Evolutionary conservation across 768 basidiomycete genomes (phyloP), one percentile per base, ranked within the genome.

Genomic region (Suillus bovinus): DNA sequence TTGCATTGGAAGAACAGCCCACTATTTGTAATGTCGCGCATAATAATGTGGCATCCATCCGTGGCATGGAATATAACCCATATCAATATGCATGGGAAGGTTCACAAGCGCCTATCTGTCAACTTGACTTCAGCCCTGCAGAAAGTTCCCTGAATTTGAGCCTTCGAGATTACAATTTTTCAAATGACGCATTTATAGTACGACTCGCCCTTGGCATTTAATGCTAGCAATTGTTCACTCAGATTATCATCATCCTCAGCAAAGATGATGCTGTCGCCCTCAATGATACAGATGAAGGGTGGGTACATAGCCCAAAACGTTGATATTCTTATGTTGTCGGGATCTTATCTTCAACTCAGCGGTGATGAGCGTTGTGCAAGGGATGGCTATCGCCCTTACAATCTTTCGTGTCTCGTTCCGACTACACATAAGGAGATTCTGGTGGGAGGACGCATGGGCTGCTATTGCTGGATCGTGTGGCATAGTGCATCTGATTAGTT

Each of bases 391-490:
- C 4, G 53, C 60, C 27, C 49, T 69, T 10, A 74, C 49, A 50
- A 17, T 63, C 1, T 72, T 75, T 55, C 70, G 74, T 44, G 70
- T 75, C 24, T 70, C 63, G 66, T 68, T 72, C 58, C 70, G 74
- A 50, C 58, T 67, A 50, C 50, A 63, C 29, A 67, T 67, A 20
- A 60, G 59, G 52, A 67, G 69, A 13, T 63, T 75, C 27, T 70
- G 74, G 74, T 74, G 69, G 72, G 74, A 74, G 41, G 72, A 74
- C 38, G 61, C 75, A 14, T 74, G 66, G 64, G 72, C 70, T 7
- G 58, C 65, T 38, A 47, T 72, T 22, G 54, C 72, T 13, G 63
- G 71, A 17, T 1, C 63, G 31, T 63, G 64, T 33, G 62, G 70
- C 36, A 38, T 42, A 0, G 41, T 61, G 44, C 64, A 67, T 49